A percentile compares a stretch with the other conserved stretches of the same genome.
phyloP scores from a whole-genome alignment of 148 eudicot species.

The Chenopodium berlandieri region DNA sequence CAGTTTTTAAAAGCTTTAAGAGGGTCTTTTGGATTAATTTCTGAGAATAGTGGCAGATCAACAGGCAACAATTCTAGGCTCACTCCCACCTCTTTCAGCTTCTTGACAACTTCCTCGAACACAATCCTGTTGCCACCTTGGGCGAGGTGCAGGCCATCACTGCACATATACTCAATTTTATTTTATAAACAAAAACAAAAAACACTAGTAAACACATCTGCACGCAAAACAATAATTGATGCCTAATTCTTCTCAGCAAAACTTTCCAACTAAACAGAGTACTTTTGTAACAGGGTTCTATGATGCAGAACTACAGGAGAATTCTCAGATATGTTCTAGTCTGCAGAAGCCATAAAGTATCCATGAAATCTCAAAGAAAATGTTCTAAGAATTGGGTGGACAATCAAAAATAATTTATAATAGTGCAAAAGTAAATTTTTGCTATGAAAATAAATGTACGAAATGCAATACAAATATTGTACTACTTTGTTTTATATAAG shows the following conservation, averaged over 20 bases:
- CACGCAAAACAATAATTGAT: not conserved
- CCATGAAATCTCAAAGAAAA: not conserved
- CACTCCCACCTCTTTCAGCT: constrained; percentile 49
- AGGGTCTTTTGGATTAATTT: constrained; percentile 63
- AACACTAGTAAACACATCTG: not conserved
- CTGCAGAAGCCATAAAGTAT: not conserved
- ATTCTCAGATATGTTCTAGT: not conserved
- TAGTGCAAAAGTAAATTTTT: too few relatives aligned
- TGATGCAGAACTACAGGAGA: not conserved
- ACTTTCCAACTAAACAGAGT: too few relatives aligned
- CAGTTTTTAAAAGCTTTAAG: constrained; percentile 51
- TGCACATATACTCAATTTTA: constrained; percentile 26
- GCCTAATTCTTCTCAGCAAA: not conserved
- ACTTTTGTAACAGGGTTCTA: not conserved
- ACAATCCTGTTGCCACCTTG: constrained; percentile 62
- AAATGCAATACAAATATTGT: too few relatives aligned
- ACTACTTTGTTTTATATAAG: too few relatives aligned
- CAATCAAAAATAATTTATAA: not conserved
- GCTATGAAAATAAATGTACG: too few relatives aligned
- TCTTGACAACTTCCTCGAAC: constrained; percentile 64
- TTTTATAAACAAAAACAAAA: too few relatives aligned
- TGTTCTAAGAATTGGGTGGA: not conserved
- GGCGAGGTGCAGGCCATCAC: constrained; percentile 86
- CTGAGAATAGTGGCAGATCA: constrained; percentile 61
- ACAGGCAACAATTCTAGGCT: constrained; percentile 55